A percentile compares a stretch with the other conserved stretches of the same genome.
phyloP scores from a whole-genome alignment of 2,329 filamentous ascomycete species.

The Pseudofabraea citricarpa region DNA sequence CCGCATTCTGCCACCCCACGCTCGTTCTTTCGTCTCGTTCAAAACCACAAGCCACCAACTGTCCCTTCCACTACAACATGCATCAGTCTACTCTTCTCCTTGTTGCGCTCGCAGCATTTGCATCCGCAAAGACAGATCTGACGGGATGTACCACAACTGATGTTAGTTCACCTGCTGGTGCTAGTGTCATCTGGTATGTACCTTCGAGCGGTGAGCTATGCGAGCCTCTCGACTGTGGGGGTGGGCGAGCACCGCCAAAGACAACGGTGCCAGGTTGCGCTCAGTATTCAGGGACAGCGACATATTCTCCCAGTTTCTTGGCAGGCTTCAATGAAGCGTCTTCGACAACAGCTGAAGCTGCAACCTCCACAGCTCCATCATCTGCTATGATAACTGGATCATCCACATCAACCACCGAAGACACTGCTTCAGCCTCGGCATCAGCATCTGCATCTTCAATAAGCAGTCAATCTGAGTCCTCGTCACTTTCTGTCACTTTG shows the following conservation, averaged over 20 bases:
- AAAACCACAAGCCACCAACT: too few relatives aligned
- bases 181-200: constrained; percentile 8
- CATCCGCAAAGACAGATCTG: constrained; percentile 9
- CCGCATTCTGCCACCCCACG: too few relatives aligned
- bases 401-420: constrained; percentile 4
- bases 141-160: constrained; percentile 3
- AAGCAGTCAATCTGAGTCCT: background rate
- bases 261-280: constrained; percentile 16
- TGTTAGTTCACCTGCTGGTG: constrained; percentile 2
- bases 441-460: too few relatives aligned
- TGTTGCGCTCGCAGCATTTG: constrained; percentile 10
- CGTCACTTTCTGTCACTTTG: background rate
- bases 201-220: constrained; percentile 16
- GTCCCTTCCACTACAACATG: too few relatives aligned
- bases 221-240: constrained; percentile 14
- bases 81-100: constrained; percentile 4
- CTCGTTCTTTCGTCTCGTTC: too few relatives aligned
- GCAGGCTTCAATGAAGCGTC: background rate
- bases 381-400: background rate
- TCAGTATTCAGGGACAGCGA: constrained; percentile 15
- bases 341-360: background rate
- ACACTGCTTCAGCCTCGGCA: too few relatives aligned
- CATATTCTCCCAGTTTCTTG: constrained; percentile 13
- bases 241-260: constrained; percentile 14
- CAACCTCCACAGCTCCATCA: constrained; percentile 4